Evolutionary conservation across 2,329 filamentous ascomycete species (phyloP).

Genomic region (Paecilomyces fulvus): DNA sequence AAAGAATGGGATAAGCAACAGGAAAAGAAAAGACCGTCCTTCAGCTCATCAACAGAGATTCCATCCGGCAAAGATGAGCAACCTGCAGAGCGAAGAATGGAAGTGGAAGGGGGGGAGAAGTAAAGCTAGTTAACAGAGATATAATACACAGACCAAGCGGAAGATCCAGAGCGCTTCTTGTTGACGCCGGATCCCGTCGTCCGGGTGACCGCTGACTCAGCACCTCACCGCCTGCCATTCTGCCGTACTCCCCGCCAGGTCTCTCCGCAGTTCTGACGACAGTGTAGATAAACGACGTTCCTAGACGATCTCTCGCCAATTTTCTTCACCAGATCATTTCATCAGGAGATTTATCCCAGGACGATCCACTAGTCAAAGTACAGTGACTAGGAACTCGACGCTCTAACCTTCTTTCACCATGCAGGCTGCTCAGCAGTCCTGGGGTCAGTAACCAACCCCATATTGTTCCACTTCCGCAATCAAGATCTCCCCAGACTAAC

Average conservation of each 20-base stretch:
- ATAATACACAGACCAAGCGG: neutral
- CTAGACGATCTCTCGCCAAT: neutral
- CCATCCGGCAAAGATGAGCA: neutral
- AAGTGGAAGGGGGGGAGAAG: neutral
- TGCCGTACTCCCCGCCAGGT: slow-evolving; percentile 17
- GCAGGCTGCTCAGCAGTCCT: slow-evolving; percentile 52
- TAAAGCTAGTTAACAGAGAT: neutral
- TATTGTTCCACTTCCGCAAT: neutral
- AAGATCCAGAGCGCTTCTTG: slow-evolving; percentile 13
- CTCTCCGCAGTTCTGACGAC: slow-evolving; percentile 5
- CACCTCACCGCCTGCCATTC: slow-evolving; percentile 18
- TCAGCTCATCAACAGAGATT: neutral
- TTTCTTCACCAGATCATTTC: neutral
- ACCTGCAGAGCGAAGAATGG: neutral
- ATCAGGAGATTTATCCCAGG: neutral
- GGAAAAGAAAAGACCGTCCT: neutral
- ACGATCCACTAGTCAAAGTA: neutral
- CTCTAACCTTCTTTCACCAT: slow-evolving; percentile 26
- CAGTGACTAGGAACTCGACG: neutral
- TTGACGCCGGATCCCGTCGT: slow-evolving; percentile 21
- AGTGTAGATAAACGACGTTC: too few species aligned
- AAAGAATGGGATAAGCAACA: neutral
- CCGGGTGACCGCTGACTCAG: slow-evolving; percentile 29
- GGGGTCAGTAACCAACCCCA: slow-evolving; percentile 41
- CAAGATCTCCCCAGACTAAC: slow-evolving; percentile 5